phyloP scores from a whole-genome alignment of 208 protist genomes.

The Leishmania guyanensis region DNA sequence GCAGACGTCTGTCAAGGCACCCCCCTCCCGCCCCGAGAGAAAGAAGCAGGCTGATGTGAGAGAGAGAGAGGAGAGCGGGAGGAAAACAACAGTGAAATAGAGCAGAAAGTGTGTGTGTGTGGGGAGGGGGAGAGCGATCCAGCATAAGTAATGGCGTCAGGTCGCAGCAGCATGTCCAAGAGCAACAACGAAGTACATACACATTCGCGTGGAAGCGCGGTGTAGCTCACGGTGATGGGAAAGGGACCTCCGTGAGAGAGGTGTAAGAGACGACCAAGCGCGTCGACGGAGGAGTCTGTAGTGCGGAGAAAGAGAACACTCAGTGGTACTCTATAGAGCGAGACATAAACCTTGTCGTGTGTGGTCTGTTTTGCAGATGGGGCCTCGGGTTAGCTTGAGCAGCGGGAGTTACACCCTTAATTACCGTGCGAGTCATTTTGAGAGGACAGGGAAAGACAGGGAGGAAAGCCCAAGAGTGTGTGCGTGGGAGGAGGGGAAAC shows the following conservation, averaged over 20 bases:
- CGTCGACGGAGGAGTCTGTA: background rate
- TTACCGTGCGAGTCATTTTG: background rate
- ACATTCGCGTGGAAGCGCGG: background rate
- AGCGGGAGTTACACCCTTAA: background rate
- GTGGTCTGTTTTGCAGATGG: background rate
- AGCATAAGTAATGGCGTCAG: background rate
- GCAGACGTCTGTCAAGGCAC: background rate
- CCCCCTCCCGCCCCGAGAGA: background rate
- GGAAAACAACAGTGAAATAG: background rate
- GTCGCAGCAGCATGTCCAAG: background rate
- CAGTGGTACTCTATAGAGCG: background rate
- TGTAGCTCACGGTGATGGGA: background rate
- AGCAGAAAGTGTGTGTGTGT: background rate
- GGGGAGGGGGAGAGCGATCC: background rate
- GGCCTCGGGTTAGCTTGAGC: background rate
- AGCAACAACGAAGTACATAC: background rate
- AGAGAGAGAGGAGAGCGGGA: slow-evolving; percentile 1
- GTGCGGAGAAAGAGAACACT: background rate
- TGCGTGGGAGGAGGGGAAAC: no score
- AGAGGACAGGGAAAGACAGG: background rate
- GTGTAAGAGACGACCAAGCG: background rate
- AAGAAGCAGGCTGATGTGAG: background rate
- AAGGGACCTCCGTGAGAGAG: background rate
- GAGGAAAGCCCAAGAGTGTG: background rate
- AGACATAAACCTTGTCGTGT: background rate